A percentile compares a stretch with the other conserved stretches of the same genome.
Evolutionary conservation across 202 grass and related monocot species (phyloP).

Genomic region (Schoenoplectus tabernaemontani): DNA sequence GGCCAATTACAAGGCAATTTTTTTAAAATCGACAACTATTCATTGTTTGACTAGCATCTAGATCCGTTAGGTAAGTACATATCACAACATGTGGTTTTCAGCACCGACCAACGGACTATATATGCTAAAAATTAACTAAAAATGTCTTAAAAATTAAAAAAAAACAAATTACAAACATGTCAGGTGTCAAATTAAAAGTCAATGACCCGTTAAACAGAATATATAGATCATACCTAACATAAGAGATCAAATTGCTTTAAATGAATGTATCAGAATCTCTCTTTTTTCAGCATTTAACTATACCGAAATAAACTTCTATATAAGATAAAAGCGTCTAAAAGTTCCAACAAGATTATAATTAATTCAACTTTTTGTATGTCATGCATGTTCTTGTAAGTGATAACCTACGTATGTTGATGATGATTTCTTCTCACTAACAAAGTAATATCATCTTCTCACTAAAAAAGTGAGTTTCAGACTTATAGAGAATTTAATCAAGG

Average conservation of each 20-base stretch:
- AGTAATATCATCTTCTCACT: too few species aligned
- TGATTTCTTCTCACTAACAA: neutral
- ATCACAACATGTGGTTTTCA: neutral
- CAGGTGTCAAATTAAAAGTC: neutral
- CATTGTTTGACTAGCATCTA: neutral
- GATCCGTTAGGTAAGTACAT: neutral
- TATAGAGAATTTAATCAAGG: neutral
- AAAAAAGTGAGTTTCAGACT: neutral
- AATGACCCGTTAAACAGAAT: neutral
- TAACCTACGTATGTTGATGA: neutral
- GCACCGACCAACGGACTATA: neutral
- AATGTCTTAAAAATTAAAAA: neutral
- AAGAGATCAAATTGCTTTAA: neutral
- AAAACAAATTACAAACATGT: neutral
- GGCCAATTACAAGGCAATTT: neutral
- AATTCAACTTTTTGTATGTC: too few species aligned
- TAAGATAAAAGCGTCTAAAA: neutral
- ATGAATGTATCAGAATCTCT: neutral
- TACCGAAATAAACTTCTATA: neutral
- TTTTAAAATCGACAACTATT: neutral
- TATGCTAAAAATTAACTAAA: neutral
- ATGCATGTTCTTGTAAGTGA: too few species aligned
- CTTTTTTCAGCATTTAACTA: neutral
- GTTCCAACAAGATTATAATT: too few species aligned
- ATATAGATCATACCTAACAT: neutral